A percentile compares a stretch with the other conserved stretches of the same genome.
Conservation (phyloP, 257 asterid genomes). For the Petunia axillaris region DNA sequence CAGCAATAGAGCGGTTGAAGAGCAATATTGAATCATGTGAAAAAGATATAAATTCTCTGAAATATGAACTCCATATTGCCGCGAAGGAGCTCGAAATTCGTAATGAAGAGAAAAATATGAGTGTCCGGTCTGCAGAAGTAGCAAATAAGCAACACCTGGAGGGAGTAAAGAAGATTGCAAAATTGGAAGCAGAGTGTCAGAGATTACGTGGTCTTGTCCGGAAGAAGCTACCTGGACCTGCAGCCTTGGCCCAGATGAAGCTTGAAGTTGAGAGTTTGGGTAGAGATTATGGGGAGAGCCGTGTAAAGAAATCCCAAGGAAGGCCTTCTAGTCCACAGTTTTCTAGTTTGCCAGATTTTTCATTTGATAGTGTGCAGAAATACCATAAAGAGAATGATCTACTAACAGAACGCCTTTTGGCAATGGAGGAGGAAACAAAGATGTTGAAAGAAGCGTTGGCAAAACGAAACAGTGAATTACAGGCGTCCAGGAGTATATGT, state of each 20-base stretch:
- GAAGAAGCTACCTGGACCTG: slow-evolving; percentile 95
- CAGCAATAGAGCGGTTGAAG: slow-evolving; percentile 68
- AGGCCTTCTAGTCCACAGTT: slow-evolving; percentile 71
- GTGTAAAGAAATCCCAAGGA: slow-evolving; percentile 70
- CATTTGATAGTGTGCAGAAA: slow-evolving; percentile 66
- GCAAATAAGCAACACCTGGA: slow-evolving; percentile 92
- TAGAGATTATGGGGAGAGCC: slow-evolving; percentile 76
- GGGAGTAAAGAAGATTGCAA: slow-evolving; percentile 87
- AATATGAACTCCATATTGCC: slow-evolving; percentile 80
- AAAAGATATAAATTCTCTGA: slow-evolving; percentile 76
- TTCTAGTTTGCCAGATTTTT: slow-evolving; percentile 61
- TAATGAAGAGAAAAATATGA: slow-evolving; percentile 94
- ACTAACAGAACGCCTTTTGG: slow-evolving; percentile 75
- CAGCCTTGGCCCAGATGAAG: slow-evolving; percentile 98
- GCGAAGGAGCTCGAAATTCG: slow-evolving; percentile 91
- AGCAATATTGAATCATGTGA: slow-evolving; percentile 68
- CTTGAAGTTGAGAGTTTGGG: slow-evolving; percentile 91
- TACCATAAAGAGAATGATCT: slow-evolving; percentile 69
- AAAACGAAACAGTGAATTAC: slow-evolving; percentile 85
- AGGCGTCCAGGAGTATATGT: slow-evolving; percentile 67
- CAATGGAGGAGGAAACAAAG: slow-evolving; percentile 94
- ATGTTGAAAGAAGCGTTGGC: slow-evolving; percentile 95
- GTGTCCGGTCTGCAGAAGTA: slow-evolving; percentile 88
- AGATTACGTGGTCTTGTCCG: slow-evolving; percentile 94
- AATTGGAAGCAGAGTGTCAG: slow-evolving; percentile 97